phyloP scores from a whole-genome alignment of 768 basidiomycete genomes.

The Tricholoma furcatifolium region DNA sequence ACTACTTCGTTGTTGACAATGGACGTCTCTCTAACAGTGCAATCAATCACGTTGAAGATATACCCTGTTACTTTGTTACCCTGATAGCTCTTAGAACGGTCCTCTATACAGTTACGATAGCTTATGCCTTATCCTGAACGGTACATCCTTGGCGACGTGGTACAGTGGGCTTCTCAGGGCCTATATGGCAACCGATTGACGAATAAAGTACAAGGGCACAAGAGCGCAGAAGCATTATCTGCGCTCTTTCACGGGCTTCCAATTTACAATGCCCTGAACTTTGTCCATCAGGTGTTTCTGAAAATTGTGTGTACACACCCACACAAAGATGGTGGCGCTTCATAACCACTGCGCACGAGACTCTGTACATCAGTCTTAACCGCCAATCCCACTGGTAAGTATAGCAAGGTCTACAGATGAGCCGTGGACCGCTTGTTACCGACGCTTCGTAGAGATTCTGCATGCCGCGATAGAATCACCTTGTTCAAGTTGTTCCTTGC shows the following conservation, averaged over 20 bases:
- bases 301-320: not conserved
- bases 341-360: not conserved
- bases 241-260: not conserved
- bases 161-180: not conserved
- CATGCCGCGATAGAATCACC: conserved; percentile 1
- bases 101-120: not conserved
- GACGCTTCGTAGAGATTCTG: not conserved
- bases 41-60: conserved; percentile 5
- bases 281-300: not conserved
- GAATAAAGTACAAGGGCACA: conserved; percentile 3
- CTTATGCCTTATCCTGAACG: not conserved
- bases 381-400: too few species aligned
- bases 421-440: not conserved
- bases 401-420: not conserved
- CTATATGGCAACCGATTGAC: conserved; percentile 2
- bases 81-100: conserved; percentile 5
- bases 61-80: not conserved
- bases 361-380: not conserved
- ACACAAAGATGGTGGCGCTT: not conserved
- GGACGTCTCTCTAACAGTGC: conserved; percentile 1
- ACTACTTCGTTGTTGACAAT: conserved; percentile 10
- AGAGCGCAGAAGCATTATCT: not conserved
- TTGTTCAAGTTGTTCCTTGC: conserved; percentile 3
- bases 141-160: not conserved
- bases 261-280: not conserved